A percentile compares a stretch with the other conserved stretches of the same genome.
These are phyloP conservation scores for Penicillium ochrochloron DNA, from an alignment of 495 filamentous ascomycete species.

Conservation along the genomic window DNA sequence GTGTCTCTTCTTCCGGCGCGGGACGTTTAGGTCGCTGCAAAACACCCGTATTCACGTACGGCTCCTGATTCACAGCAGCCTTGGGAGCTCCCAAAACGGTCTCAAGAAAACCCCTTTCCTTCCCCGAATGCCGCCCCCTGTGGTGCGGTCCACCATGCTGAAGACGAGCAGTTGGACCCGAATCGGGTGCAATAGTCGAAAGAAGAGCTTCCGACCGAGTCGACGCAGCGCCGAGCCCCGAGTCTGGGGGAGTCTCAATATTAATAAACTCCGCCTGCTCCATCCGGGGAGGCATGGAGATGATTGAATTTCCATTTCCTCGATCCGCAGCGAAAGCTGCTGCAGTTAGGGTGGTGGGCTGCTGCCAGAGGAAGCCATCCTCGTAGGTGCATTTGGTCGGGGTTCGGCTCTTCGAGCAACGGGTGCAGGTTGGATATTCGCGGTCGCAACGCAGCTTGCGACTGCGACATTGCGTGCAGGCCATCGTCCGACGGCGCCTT, in stretches of 20 bases:
- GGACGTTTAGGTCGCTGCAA: constrained; percentile 39
- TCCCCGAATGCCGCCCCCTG: constrained; percentile 17
- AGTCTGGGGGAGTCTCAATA: constrained; percentile 42
- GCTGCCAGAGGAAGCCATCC: constrained; percentile 54
- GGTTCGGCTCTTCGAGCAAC: constrained; percentile 60
- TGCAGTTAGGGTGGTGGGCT: constrained; percentile 43
- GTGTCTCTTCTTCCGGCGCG: constrained; percentile 17
- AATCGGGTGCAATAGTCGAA: constrained; percentile 21
- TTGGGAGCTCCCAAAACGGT: constrained; percentile 51
- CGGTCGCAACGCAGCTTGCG: constrained; percentile 75
- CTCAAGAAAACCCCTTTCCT: constrained; percentile 47
- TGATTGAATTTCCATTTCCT: constrained; percentile 30
- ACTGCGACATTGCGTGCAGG: constrained; percentile 61
- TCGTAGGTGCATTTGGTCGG: constrained; percentile 50
- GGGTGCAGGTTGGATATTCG: constrained; percentile 64
- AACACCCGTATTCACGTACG: constrained; percentile 38
- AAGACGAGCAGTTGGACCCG: constrained; percentile 10
- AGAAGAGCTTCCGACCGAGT: constrained; percentile 37
- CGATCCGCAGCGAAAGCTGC: constrained; percentile 35
- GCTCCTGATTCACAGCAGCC: constrained; percentile 46
- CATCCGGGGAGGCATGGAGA: constrained; percentile 19
- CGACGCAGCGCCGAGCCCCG: constrained; percentile 36
- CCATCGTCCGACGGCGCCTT: constrained; percentile 46
- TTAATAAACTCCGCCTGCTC: constrained; percentile 33
- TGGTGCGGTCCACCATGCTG: constrained; percentile 6